Base-by-base conservation (phyloP, 2,329 filamentous ascomycete genomes). In the Trichoderma koningii region DNA sequence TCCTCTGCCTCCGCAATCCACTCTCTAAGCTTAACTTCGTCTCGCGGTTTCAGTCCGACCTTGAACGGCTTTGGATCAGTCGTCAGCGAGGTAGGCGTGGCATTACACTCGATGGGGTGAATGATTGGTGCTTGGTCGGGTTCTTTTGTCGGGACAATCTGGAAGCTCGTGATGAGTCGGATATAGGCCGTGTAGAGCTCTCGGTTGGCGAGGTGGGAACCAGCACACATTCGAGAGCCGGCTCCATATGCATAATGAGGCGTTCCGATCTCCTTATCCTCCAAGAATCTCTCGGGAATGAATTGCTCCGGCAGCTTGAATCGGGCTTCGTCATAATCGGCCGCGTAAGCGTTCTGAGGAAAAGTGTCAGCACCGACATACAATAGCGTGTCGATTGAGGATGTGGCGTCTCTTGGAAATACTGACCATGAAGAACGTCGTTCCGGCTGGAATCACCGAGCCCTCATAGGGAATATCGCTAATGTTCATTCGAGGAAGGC, bases 361-460 rank as follows among this genome's bases (percentile, higher is more conserved):
- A n/a, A 7, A 19, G 12, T 41, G 19, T 59, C 15, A 45, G 63
- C 19, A 23, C 23, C 4, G 12, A 2, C 5, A 38, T 38, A 5
- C 12, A 12, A 38, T 10, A 14, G 4, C 12, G 12, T 14, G 21
- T 5, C 5, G 34, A 10, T 14, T 38, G 34, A 4, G 12, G 5
- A 14, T 5, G 34, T 56, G 41, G 28, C 14, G 26, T 42, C 23
- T 1, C 44, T 41, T 60, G 9, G 7, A 17, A n/a, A 41, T 41
- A 62, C 72, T 51, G 72, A 84, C 83, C 89, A 94, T 89, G 76
- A 93, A 92, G 70, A 94, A 92, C 1, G 88, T 91, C 0, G 89
- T 93, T 1, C 89, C 89, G 0, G 89, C 83, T 0, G 91, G 91
- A 44, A 95, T 90, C 1, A 82, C 78, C 0, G 86, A 80, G 17